phyloP scores from a whole-genome alignment of 163 green algal genomes.

The Chloromonas sp. region DNA sequence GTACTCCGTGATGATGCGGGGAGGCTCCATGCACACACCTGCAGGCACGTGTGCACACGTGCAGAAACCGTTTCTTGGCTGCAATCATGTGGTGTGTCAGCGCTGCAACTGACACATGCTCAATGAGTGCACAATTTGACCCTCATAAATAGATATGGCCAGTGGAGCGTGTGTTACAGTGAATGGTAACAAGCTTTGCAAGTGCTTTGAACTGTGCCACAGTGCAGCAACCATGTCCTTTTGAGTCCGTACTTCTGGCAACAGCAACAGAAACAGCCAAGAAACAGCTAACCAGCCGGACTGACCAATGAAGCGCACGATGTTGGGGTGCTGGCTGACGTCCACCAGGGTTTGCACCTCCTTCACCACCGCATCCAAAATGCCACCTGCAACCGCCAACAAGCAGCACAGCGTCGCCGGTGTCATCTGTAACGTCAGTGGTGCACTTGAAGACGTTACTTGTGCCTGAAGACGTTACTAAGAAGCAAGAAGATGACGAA shows the following conservation, averaged over 20 bases:
- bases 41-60: neutral
- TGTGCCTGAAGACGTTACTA: no score
- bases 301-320: slow-evolving; percentile 48
- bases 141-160: no score
- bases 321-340: slow-evolving; percentile 46
- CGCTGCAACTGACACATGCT: no score
- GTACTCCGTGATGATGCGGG: slow-evolving; percentile 48
- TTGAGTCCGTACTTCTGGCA: no score
- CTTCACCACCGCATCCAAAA: slow-evolving; percentile 8
- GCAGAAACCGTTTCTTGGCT: neutral
- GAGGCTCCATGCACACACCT: slow-evolving; percentile 41
- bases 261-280: neutral
- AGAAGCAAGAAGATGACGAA: no score
- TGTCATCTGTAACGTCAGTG: neutral
- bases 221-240: no score
- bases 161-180: no score
- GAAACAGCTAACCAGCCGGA: neutral
- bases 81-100: no score
- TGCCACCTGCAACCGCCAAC: neutral
- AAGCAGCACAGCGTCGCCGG: neutral
- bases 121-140: no score
- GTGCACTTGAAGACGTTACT: no score
- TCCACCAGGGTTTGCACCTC: slow-evolving; percentile 41
- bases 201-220: no score
- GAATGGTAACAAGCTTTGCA: no score